Percentiles rank a stretch among this genome's conserved stretches.
phyloP scores from a whole-genome alignment of 2,329 filamentous ascomycete genomes.

The Penicillium sp. region DNA sequence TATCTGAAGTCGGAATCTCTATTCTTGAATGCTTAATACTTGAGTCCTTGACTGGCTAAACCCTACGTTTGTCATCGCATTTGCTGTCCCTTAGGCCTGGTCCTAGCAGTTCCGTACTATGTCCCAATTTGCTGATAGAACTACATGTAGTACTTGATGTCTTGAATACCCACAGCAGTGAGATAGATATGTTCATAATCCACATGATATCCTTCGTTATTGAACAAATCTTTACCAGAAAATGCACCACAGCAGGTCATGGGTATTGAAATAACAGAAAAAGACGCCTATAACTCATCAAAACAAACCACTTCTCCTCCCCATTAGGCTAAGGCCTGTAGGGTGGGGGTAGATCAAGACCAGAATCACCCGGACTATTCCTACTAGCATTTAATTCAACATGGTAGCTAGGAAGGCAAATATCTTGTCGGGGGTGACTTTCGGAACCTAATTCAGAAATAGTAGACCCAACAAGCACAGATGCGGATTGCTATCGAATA shows the following conservation, averaged over 20 bases:
- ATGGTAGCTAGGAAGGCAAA: neutral
- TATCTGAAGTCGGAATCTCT: neutral
- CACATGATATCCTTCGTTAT: neutral
- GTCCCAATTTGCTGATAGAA: neutral
- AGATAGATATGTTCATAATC: neutral
- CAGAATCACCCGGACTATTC: neutral
- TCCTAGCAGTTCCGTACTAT: neutral
- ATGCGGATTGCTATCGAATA: neutral
- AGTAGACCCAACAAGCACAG: neutral
- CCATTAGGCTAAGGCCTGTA: neutral
- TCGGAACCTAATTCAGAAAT: neutral
- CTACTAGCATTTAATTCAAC: neutral
- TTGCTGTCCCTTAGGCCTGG: neutral
- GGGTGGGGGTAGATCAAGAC: neutral
- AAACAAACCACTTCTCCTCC: neutral
- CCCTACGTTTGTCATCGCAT: neutral
- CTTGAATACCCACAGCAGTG: neutral
- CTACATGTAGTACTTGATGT: neutral
- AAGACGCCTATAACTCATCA: neutral
- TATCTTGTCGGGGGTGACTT: neutral
- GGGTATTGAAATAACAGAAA: neutral
- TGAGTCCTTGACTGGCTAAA: neutral
- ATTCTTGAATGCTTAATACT: neutral
- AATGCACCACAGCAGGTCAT: neutral
- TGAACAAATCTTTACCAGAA: too few species aligned